Percentiles rank a stretch among this genome's conserved stretches.
phyloP scores from a whole-genome alignment of 1,284 basidiomycete species.

The Lentinus polychrous region DNA sequence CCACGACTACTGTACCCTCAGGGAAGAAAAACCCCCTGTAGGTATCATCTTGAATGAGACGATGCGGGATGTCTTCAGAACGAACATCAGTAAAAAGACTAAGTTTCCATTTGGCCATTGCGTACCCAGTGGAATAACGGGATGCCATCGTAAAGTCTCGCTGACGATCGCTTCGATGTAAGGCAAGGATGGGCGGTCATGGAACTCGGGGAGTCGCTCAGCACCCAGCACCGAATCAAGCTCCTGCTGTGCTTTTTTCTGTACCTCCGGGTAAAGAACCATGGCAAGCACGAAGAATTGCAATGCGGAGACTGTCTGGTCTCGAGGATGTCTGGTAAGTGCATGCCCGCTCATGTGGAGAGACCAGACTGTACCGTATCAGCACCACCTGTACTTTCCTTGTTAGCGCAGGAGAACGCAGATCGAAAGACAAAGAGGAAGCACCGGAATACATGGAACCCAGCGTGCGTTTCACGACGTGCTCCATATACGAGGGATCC shows the following conservation, averaged over 20 bases:
- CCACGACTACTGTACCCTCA: slow-evolving; percentile 14
- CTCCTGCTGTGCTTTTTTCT: slow-evolving; percentile 20
- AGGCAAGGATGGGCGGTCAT: slow-evolving; percentile 10
- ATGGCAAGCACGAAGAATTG: slow-evolving; percentile 17
- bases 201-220: slow-evolving; percentile 13
- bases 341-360: too few relatives aligned
- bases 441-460: slow-evolving; percentile 7
- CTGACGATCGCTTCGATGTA: slow-evolving; percentile 15
- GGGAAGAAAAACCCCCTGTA: slow-evolving; percentile 16
- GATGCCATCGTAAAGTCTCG: slow-evolving; percentile 15
- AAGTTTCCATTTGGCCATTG: neutral
- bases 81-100: neutral
- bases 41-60: slow-evolving; percentile 11
- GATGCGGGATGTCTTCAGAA: slow-evolving; percentile 2
- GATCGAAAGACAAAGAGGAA: neutral
- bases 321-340: neutral
- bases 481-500: slow-evolving; percentile 4
- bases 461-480: neutral
- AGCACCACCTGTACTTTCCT: neutral
- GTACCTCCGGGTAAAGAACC: slow-evolving; percentile 16
- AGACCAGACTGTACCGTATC: too few relatives aligned
- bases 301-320: slow-evolving; percentile 14
- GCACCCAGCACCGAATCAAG: slow-evolving; percentile 17
- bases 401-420: neutral
- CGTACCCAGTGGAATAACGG: slow-evolving; percentile 11